phyloP scores from a whole-genome alignment of 495 filamentous ascomycete species.

The Neurospora intermedia region DNA sequence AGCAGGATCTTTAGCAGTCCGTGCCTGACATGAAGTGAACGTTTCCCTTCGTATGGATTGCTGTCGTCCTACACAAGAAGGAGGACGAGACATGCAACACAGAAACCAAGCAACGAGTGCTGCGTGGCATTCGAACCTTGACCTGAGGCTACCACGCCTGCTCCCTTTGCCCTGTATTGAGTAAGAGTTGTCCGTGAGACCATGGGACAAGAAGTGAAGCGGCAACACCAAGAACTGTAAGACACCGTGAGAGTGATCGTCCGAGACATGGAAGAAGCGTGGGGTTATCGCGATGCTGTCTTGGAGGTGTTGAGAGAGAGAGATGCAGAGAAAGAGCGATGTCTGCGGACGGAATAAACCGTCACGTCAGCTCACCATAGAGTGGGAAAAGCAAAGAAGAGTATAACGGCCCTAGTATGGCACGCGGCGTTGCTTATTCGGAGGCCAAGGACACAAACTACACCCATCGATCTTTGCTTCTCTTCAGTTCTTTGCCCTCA shows the following conservation, averaged over 20 bases:
- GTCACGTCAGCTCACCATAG: background rate
- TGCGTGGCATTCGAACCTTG: background rate
- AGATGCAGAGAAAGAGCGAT: background rate
- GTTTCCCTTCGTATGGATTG: background rate
- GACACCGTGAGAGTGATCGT: background rate
- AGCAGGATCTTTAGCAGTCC: background rate
- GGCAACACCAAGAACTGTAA: background rate
- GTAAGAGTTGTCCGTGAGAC: background rate
- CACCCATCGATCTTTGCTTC: background rate
- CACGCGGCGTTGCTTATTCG: background rate
- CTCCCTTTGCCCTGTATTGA: background rate
- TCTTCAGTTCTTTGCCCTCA: background rate
- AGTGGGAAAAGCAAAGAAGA: background rate
- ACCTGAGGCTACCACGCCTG: background rate
- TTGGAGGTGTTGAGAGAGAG: background rate
- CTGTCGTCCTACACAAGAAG: background rate
- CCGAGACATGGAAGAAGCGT: background rate
- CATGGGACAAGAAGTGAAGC: background rate
- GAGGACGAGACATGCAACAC: background rate
- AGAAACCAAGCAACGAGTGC: background rate
- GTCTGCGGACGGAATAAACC: background rate
- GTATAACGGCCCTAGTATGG: background rate
- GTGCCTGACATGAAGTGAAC: background rate
- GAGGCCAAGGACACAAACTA: background rate
- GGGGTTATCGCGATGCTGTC: background rate